A percentile compares a stretch with the other conserved stretches of the same genome.
These are phyloP conservation scores for Phanerodontia chrysosporium DNA, from an alignment of 768 basidiomycete genomes.

Conservation along the genomic window DNA sequence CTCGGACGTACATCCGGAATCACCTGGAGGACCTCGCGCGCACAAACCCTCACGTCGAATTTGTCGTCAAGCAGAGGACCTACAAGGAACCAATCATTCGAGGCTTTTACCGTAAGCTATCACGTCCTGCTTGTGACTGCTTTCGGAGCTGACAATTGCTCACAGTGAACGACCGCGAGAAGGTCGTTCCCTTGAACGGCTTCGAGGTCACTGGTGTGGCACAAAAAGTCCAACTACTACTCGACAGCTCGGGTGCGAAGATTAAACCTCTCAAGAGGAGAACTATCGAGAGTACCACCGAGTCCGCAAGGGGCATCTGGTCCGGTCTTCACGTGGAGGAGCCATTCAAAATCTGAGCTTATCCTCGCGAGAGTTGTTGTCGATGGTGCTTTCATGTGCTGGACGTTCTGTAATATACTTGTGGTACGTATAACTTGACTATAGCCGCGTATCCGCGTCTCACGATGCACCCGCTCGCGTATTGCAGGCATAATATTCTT, in stretches of 20 bases:
- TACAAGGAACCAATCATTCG: slow-evolving; percentile 76
- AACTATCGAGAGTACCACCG: slow-evolving; percentile 72
- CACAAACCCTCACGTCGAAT: slow-evolving; percentile 77
- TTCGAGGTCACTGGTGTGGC: slow-evolving; percentile 72
- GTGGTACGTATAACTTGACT: background rate
- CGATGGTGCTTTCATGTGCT: background rate
- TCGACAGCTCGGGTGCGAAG: slow-evolving; percentile 85
- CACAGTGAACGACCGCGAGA: slow-evolving; percentile 81
- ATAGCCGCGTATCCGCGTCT: background rate
- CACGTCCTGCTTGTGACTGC: background rate
- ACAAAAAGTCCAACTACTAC: slow-evolving; percentile 75
- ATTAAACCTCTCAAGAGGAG: slow-evolving; percentile 73
- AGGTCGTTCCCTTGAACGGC: slow-evolving; percentile 77
- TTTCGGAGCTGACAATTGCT: background rate
- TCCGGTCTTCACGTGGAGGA: slow-evolving; percentile 80
- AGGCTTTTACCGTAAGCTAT: slow-evolving; percentile 71
- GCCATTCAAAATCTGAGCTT: slow-evolving; percentile 47
- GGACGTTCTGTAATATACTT: background rate
- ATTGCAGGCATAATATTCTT: background rate
- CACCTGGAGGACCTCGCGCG: slow-evolving; percentile 62
- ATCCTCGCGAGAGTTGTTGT: background rate
- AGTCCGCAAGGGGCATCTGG: slow-evolving; percentile 86
- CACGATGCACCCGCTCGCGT: background rate
- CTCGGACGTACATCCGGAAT: slow-evolving; percentile 65
- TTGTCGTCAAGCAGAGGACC: slow-evolving; percentile 75